A percentile compares a stretch with the other conserved stretches of the same genome.
Evolutionary conservation across 371 early-diverging fungal genomes (phyloP).

Genomic region (Rhizopus arrhizus): DNA sequence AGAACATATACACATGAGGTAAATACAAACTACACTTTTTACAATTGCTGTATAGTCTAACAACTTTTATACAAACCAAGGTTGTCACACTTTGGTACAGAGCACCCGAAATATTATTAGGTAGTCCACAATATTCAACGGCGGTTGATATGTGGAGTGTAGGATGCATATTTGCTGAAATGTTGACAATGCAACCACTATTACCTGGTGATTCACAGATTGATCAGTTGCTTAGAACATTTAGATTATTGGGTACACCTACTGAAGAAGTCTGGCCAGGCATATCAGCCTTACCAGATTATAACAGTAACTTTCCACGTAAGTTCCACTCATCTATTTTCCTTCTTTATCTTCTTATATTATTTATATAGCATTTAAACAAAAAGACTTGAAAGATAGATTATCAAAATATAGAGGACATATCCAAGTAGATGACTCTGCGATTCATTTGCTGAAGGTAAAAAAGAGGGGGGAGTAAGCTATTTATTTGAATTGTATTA

Average conservation of each 20-base stretch:
- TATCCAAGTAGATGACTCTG: constrained; percentile 13
- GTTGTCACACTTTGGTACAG: constrained; percentile 99
- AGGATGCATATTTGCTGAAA: constrained; percentile 97
- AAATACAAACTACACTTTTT: constrained; percentile 1
- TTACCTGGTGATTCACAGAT: constrained; percentile 65
- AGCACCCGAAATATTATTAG: constrained; percentile 96
- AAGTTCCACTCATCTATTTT: constrained; percentile 1
- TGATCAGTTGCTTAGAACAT: constrained; percentile 26
- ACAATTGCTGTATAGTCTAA: not conserved
- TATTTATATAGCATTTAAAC: constrained; percentile 26
- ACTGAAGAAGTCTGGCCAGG: constrained; percentile 90
- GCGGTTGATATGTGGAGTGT: constrained; percentile 98
- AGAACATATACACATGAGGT: constrained; percentile 94
- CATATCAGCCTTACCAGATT: constrained; percentile 69
- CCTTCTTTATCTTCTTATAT: not conserved
- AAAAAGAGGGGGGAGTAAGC: not conserved
- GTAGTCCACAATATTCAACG: constrained; percentile 86
- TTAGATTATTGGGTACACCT: constrained; percentile 88
- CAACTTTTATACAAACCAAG: constrained; percentile 19
- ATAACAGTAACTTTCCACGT: constrained; percentile 26
- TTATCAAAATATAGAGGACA: constrained; percentile 7
- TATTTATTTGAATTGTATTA: not conserved
- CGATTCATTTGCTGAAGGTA: constrained; percentile 28
- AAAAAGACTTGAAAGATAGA: constrained; percentile 8
- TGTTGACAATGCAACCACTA: constrained; percentile 77